Base-by-base conservation (phyloP, 2,329 filamentous ascomycete genomes). In the Diaporthe sp. region DNA sequence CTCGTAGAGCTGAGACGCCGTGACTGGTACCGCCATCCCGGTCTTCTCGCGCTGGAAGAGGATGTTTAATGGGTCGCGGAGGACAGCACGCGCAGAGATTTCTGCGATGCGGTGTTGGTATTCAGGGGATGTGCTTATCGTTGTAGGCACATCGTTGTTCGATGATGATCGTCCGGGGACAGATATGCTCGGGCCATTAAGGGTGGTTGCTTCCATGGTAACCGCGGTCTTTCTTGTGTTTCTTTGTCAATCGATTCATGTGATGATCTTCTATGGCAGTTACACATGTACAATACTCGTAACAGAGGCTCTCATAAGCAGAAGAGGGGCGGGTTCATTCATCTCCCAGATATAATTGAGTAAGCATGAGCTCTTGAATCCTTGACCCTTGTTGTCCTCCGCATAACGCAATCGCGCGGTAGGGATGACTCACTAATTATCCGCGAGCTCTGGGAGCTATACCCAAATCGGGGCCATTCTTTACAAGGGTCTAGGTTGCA, bases 1-100 rank as follows among this genome's bases (percentile, higher is more conserved):
- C 6, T 53, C 71, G 28, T 72, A 72, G 4, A 53, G 57, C 15
- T 62, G 71, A 15, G 34, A 39, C n/a, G 31, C 3, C 3, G 71
- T 72, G 1, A 72, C 34, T 1, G 71, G 71, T 5, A 39, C 34
- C 15, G n/a, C 25, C 34, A 22, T 58, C 10, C 71, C 57, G 9
- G 71, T 72, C 44, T 72, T 72, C 34, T 72, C 71, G n/a, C n/a
- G 58, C 44, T 72, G 71, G 22, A 72, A 72, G 12, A 72, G 71
- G 44, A n/a, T 61, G 28, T 72, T 72, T 19, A 72, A 31, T 4
- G 44, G 71, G 12, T 62, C 71, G 22, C 62, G 13, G 6, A 62
- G 58, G 5, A 42, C 42, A 53, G 71, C 71, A 12, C 71, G 57
- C 19, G 71, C 57, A 17, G 44, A 61, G 1, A 62, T 72, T 6